A percentile compares a stretch with the other conserved stretches of the same genome.
Conservation (phyloP, 495 filamentous ascomycete genomes). For the Trichoderma gamsii region DNA sequence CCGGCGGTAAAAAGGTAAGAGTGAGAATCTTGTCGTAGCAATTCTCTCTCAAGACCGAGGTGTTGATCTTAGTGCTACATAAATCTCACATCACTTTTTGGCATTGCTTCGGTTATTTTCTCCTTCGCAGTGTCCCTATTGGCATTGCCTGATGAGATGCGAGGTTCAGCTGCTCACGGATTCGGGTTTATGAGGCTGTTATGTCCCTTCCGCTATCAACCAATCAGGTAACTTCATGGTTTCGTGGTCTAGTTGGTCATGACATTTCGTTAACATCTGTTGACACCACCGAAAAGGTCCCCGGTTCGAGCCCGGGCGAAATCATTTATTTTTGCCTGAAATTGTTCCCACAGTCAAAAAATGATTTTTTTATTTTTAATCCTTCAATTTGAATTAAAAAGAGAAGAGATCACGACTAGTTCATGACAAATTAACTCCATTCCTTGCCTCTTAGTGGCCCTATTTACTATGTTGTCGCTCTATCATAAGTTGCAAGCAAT, state of each 20-base stretch:
- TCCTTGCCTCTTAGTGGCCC: too few relatives aligned
- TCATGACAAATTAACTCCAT: too few relatives aligned
- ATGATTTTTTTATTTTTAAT: not conserved
- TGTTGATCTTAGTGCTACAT: not conserved
- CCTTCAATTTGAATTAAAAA: not conserved
- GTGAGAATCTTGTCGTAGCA: not conserved
- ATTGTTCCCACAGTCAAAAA: not conserved
- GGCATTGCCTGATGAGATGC: not conserved
- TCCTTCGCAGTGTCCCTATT: too few relatives aligned
- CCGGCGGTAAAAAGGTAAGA: not conserved
- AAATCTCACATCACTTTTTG: slow-evolving; percentile 7
- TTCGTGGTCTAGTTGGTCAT: slow-evolving; percentile 14
- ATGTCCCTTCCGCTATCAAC: not conserved
- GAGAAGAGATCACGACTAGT: too few relatives aligned
- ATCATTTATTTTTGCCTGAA: not conserved
- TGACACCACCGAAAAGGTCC: slow-evolving; percentile 14
- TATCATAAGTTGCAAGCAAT: too few relatives aligned
- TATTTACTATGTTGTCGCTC: too few relatives aligned
- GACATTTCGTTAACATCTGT: slow-evolving; percentile 15
- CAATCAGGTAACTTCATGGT: slow-evolving; percentile 1
- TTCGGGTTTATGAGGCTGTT: not conserved
- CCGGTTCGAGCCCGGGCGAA: slow-evolving; percentile 13
- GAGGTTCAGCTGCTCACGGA: not conserved
- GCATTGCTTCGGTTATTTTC: too few relatives aligned
- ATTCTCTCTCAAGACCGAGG: not conserved